Evolutionary conservation across 768 basidiomycete genomes (phyloP).

Genomic region (Suillus alpinus): DNA sequence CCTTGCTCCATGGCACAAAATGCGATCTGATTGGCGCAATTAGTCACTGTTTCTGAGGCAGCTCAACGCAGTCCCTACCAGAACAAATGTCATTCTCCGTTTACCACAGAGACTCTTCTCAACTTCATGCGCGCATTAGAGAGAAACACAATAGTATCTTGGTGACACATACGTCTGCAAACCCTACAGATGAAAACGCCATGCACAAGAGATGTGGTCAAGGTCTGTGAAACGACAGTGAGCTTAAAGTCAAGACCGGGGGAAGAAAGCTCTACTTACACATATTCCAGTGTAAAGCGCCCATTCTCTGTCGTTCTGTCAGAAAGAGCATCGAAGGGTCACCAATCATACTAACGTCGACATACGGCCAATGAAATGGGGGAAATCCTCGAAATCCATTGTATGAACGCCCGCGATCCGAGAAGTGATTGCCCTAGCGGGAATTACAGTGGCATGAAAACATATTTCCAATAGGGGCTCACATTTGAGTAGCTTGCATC

Average conservation of each 20-base stretch:
- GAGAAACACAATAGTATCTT: not conserved
- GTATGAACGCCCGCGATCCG: not conserved
- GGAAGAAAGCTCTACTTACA: not conserved
- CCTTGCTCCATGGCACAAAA: not conserved
- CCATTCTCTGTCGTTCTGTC: not conserved
- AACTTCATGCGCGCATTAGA: not conserved
- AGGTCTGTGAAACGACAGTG: not conserved
- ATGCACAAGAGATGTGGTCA: not conserved
- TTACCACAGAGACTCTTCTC: not conserved
- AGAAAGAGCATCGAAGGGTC: not conserved
- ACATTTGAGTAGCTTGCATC: constrained; percentile 1
- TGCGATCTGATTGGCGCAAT: not conserved
- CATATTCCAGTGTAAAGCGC: not conserved
- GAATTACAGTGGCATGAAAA: not conserved
- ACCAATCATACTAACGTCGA: not conserved
- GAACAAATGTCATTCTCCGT: not conserved
- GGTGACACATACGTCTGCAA: not conserved
- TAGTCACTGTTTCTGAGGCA: not conserved
- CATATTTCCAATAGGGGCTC: not conserved
- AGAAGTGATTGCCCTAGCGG: not conserved
- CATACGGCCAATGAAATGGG: not conserved
- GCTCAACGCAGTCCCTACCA: not conserved
- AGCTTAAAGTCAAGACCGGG: not conserved
- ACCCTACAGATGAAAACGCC: not conserved
- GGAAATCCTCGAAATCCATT: not conserved